These are phyloP conservation scores for Westerdykella aurantiaca DNA, from an alignment of 2,329 filamentous ascomycete species.

Conservation along the genomic window DNA sequence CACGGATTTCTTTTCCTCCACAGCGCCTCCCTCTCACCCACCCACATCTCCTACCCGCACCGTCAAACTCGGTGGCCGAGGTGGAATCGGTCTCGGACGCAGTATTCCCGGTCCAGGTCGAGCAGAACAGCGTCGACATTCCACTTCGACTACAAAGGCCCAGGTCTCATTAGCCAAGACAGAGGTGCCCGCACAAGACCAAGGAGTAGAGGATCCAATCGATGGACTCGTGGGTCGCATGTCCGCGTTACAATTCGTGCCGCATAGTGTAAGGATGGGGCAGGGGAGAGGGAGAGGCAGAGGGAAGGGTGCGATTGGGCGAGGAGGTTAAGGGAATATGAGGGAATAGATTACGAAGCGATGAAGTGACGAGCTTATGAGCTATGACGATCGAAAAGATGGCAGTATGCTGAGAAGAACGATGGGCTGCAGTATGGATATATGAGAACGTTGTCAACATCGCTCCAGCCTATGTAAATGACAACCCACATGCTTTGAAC, in stretches of 20 bases:
- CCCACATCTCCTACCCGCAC: conserved; percentile 5
- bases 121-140: conserved; percentile 1
- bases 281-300: conserved; percentile 18
- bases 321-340: too few species aligned
- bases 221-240: conserved; percentile 61
- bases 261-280: conserved; percentile 49
- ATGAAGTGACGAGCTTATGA: too few species aligned
- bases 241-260: conserved; percentile 67
- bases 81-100: conserved; percentile 21
- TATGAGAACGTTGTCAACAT: too few species aligned
- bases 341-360: too few species aligned
- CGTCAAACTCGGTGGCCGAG: conserved; percentile 24
- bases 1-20: not conserved
- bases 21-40: not conserved
- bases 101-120: conserved; percentile 6
- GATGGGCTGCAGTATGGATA: too few species aligned
- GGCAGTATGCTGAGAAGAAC: too few species aligned
- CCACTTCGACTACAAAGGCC: not conserved
- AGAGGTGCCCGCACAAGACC: not conserved
- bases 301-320: not conserved
- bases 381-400: too few species aligned
- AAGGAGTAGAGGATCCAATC: conserved; percentile 49
- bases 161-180: not conserved
- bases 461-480: too few species aligned
- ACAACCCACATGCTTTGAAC: too few species aligned